phyloP scores from a whole-genome alignment of 2,329 filamentous ascomycete genomes.

The Aspergillus cejpii region DNA sequence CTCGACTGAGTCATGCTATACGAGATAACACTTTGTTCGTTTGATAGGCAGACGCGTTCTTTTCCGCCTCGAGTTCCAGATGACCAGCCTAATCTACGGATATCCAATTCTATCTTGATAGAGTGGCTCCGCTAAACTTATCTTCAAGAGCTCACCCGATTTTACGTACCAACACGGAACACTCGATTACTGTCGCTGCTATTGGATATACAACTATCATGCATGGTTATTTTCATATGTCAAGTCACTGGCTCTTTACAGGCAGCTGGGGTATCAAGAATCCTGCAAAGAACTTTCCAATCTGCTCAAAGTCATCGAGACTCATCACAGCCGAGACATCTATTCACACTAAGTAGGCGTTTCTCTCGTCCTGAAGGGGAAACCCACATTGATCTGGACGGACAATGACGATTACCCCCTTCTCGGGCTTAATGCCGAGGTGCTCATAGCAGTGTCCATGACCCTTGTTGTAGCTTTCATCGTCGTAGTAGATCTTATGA shows the following conservation, averaged over 20 bases:
- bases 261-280: constrained; percentile 24
- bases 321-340: constrained; percentile 38
- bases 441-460: constrained; percentile 53
- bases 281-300: constrained; percentile 33
- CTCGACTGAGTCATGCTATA: neutral
- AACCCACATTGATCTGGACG: constrained; percentile 56
- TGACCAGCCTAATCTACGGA: neutral
- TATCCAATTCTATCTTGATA: neutral
- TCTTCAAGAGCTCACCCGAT: neutral
- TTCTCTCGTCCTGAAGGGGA: neutral
- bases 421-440: constrained; percentile 46
- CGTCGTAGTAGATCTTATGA: constrained; percentile 54
- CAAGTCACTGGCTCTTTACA: constrained; percentile 9
- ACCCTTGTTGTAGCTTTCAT: constrained; percentile 50
- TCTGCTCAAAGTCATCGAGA: constrained; percentile 27
- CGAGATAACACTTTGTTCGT: neutral
- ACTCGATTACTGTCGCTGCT: too few species aligned
- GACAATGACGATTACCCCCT: constrained; percentile 49
- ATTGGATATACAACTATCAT: neutral
- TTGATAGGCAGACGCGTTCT: neutral
- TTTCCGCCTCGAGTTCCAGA: neutral
- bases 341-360: constrained; percentile 10
- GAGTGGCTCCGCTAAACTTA: neutral
- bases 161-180: neutral
- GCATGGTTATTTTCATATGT: neutral